phyloP scores from a whole-genome alignment of 176 grass and related monocot genomes.

The Hordeum marinum region DNA sequence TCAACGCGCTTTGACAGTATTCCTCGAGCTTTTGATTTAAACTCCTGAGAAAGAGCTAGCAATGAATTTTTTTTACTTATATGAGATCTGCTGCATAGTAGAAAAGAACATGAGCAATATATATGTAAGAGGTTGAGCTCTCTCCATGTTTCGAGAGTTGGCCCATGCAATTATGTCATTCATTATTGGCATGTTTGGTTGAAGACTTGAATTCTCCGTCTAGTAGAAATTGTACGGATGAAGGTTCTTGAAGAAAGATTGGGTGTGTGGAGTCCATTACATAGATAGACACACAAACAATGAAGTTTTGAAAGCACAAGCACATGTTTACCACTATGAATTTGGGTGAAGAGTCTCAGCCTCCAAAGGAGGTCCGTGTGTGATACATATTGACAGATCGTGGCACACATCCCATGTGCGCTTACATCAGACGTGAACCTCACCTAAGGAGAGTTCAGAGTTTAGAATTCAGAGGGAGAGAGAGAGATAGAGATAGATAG shows the following conservation, averaged over 20 bases:
- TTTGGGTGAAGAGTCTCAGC: too few relatives aligned
- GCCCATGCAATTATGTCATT: background rate
- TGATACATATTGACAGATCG: too few relatives aligned
- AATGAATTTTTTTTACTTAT: background rate
- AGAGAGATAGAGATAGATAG: too few relatives aligned
- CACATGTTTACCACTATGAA: background rate
- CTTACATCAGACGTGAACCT: too few relatives aligned
- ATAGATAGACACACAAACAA: background rate
- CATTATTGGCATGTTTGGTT: background rate
- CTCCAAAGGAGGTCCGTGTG: too few relatives aligned
- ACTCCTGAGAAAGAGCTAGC: background rate
- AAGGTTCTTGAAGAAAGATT: background rate
- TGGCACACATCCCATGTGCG: too few relatives aligned
- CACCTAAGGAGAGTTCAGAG: too few relatives aligned
- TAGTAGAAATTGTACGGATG: background rate
- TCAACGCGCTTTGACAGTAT: too few relatives aligned
- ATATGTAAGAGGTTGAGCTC: background rate
- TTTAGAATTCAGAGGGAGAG: too few relatives aligned
- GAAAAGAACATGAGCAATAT: background rate
- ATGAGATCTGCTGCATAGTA: background rate
- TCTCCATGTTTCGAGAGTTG: background rate
- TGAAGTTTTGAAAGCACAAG: background rate
- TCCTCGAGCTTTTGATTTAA: too few relatives aligned
- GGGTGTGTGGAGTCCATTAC: background rate
- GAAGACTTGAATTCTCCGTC: background rate